These are phyloP conservation scores for Penicillium olsonii DNA, from an alignment of 2,329 filamentous ascomycete species.

Conservation along the genomic window DNA sequence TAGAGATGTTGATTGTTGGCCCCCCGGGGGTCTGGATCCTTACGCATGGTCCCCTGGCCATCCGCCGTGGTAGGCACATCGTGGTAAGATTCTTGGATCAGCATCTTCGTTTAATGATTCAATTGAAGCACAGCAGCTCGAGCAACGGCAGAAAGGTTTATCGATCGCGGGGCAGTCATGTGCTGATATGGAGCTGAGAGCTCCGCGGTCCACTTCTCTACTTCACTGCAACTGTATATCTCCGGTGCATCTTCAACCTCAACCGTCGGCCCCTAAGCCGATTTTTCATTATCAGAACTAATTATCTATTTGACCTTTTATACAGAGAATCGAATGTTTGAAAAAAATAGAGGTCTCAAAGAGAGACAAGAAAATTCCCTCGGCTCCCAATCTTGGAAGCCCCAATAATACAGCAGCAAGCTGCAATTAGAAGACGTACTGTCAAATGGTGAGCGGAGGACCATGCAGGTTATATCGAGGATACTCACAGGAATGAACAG, in stretches of 20 bases:
- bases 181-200: conserved; percentile 12
- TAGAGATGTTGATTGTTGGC: background rate
- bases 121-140: too few relatives aligned
- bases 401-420: background rate
- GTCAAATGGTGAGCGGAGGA: conserved; percentile 5
- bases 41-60: conserved; percentile 42
- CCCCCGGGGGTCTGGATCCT: conserved; percentile 8
- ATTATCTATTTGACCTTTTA: conserved; percentile 8
- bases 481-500: conserved; percentile 72
- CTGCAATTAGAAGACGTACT: conserved; percentile 37
- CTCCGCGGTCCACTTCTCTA: background rate
- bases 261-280: too few relatives aligned
- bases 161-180: conserved; percentile 30
- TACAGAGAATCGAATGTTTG: conserved; percentile 3
- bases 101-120: conserved; percentile 18
- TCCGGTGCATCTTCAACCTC: too few relatives aligned
- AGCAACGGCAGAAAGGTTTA: too few relatives aligned
- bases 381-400: background rate
- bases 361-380: background rate
- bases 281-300: conserved; percentile 6
- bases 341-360: background rate
- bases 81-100: conserved; percentile 38
- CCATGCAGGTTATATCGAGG: too few relatives aligned
- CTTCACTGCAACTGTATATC: background rate
- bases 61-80: conserved; percentile 43